These are phyloP conservation scores for Suaeda aralocaspica DNA, from an alignment of 148 eudicot genomes.

Conservation along the genomic window DNA sequence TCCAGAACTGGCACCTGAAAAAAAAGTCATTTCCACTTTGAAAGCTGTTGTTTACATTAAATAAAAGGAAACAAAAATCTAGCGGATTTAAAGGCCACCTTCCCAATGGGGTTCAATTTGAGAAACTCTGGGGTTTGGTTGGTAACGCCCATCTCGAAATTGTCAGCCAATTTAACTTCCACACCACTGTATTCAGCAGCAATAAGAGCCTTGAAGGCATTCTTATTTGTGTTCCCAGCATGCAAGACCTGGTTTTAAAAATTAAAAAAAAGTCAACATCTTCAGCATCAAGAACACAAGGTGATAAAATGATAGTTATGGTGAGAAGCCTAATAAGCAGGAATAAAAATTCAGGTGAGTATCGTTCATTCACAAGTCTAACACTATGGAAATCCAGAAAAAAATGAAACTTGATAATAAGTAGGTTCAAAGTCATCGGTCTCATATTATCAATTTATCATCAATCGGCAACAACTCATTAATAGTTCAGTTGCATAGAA, in stretches of 20 bases:
- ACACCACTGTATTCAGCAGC: constrained; percentile 65
- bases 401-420: not conserved
- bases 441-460: too few species aligned
- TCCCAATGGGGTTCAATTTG: constrained; percentile 76
- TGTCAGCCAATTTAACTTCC: constrained; percentile 42
- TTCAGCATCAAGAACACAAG: not conserved
- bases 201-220: constrained; percentile 65
- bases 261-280: not conserved
- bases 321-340: not conserved
- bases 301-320: not conserved
- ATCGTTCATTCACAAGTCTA: not conserved
- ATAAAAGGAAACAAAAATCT: not conserved
- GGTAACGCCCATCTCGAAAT: constrained; percentile 67
- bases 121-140: constrained; percentile 68
- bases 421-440: too few species aligned
- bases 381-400: not conserved
- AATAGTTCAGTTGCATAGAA: too few species aligned
- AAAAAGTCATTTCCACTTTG: too few species aligned
- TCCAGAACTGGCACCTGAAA: constrained; percentile 61
- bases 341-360: not conserved
- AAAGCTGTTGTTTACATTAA: too few species aligned
- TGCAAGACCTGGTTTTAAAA: constrained; percentile 73
- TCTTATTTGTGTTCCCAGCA: constrained; percentile 46
- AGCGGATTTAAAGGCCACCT: constrained; percentile 30
- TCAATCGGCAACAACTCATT: too few species aligned